phyloP scores from a whole-genome alignment of 2,329 filamentous ascomycete genomes.

The Penicillium psychrosexuale region DNA sequence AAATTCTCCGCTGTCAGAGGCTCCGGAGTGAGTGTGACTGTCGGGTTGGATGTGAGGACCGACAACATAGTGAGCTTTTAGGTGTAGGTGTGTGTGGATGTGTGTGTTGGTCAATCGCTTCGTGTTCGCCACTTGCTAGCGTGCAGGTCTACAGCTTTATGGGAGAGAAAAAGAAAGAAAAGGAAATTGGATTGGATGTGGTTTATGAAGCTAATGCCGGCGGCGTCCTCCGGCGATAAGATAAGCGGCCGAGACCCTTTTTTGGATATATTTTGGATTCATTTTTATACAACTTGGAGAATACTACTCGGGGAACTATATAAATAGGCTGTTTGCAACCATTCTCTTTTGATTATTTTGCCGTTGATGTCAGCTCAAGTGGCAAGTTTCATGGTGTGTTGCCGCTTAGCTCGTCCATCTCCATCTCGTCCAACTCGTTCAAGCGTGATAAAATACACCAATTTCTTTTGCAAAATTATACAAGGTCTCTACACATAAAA shows the following conservation, averaged over 20 bases:
- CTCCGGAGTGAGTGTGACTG: conserved; percentile 54
- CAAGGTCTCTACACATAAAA: background rate
- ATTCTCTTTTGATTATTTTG: background rate
- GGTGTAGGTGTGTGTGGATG: background rate
- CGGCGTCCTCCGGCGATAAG: conserved; percentile 15
- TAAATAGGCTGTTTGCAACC: too few relatives aligned
- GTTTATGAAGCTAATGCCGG: conserved; percentile 5
- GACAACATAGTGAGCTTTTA: conserved; percentile 28
- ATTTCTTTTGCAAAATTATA: background rate
- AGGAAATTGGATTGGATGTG: background rate
- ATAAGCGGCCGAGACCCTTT: conserved; percentile 9
- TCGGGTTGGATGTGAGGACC: conserved; percentile 34
- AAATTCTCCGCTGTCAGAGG: conserved; percentile 70
- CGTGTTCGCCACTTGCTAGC: background rate
- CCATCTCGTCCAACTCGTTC: too few relatives aligned
- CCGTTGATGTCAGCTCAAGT: background rate
- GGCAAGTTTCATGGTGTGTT: background rate
- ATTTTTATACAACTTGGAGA: background rate
- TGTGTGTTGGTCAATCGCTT: background rate
- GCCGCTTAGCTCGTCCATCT: background rate
- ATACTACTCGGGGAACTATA: background rate
- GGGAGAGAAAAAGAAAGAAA: background rate
- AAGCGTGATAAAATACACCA: background rate
- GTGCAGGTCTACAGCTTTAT: background rate
- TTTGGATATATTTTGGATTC: background rate